Evolutionary conservation across 1,139 yeast species (phyloP), one percentile per base, ranked within the genome.

Genomic region (Petasospora fabianii): DNA sequence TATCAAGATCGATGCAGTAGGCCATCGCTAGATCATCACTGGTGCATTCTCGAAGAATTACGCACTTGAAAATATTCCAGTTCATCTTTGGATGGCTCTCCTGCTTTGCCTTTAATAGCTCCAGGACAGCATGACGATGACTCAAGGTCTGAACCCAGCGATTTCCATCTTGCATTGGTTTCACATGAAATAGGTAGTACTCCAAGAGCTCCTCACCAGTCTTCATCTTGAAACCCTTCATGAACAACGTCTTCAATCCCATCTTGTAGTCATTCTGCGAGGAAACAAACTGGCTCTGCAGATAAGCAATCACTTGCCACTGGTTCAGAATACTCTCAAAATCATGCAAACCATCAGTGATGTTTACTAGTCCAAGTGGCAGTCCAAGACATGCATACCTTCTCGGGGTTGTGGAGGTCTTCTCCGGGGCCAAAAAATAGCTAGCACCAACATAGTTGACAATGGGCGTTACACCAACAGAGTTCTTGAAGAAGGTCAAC

Each of bases 1-100:
- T 48, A n/a, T 66, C 73, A 37, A 71, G 50, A n/a, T 72, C 71
- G 36, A 56, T 43, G 47, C 80, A 73, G 48, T 64, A 74, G 0
- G 66, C 77, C 28, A 38, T 38, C 3, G 60, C 59, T 2, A 46
- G 28, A 3, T 43, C 36, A 3, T 49, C 43, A 14, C 41, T 32
- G 5, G 34, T 36, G 10, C 54, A 29, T 8, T 31, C 12, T 24
- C 44, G 35, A 9, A 47, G 21, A 1, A 55, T 44, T n/a, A 59
- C 46, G 39, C 62, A 58, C 36, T 53, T 50, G 38, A 52, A 50
- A 17, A 47, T 40, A 24, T 47, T 35, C 46, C 47, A 45, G 21
- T 37, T 41, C 3, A n/a, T n/a, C 16, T 13, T 34, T 9, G 21
- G 28, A 11, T 12, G 13, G 13, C 28, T 13, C 15, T 36, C 27